phyloP scores from a whole-genome alignment of 495 filamentous ascomycete species.

The Aspergillus homomorphus region DNA sequence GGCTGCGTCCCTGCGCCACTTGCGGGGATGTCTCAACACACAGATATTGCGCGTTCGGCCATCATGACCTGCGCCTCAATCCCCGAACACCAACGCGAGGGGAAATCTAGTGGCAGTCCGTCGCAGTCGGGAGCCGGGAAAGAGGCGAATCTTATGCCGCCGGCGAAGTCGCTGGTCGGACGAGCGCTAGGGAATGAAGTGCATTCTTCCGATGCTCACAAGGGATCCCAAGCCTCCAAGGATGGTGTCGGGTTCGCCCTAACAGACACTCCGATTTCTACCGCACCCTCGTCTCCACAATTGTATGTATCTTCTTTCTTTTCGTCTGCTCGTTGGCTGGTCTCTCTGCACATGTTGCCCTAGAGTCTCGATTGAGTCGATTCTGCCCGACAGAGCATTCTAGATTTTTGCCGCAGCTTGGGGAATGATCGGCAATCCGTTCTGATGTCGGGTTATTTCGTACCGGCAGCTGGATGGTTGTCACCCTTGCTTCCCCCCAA shows the following conservation, averaged over 20 bases:
- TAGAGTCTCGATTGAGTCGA: constrained; percentile 6
- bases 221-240: constrained; percentile 43
- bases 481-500: not conserved
- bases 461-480: not conserved
- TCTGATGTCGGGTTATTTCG: not conserved
- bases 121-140: constrained; percentile 31
- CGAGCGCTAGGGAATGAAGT: constrained; percentile 48
- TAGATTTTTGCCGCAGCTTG: constrained; percentile 9
- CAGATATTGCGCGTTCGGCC: constrained; percentile 55
- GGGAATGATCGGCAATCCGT: constrained; percentile 7
- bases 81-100: constrained; percentile 28
- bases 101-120: constrained; percentile 18
- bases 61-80: constrained; percentile 49
- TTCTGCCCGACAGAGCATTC: constrained; percentile 7
- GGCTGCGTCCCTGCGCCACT: constrained; percentile 24
- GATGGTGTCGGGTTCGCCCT: constrained; percentile 55
- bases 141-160: constrained; percentile 37
- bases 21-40: constrained; percentile 24
- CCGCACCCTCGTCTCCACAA: constrained; percentile 66
- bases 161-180: constrained; percentile 43
- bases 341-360: constrained; percentile 7
- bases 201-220: constrained; percentile 45
- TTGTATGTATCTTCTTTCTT: constrained; percentile 52
- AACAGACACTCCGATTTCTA: constrained; percentile 67
- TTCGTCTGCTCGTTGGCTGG: constrained; percentile 17